phyloP scores from a whole-genome alignment of 805 yeast species.

The Ogataea thermomethanolica region DNA sequence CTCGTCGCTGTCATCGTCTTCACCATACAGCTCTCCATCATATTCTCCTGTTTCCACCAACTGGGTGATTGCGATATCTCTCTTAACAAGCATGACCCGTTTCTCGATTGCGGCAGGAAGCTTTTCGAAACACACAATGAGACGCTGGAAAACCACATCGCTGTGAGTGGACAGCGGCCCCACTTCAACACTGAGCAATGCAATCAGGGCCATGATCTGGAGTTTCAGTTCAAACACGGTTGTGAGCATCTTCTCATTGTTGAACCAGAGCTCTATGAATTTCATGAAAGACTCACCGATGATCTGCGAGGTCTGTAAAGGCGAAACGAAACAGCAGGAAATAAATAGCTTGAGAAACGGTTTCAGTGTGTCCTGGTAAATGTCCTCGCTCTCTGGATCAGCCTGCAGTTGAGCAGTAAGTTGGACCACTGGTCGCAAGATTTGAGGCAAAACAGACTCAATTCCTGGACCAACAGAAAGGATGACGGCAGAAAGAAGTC shows the following conservation, averaged over 20 bases:
- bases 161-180: conserved; percentile 24
- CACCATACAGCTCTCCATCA: conserved; percentile 21
- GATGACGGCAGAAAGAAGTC: conserved; percentile 12
- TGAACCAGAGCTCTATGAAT: conserved; percentile 47
- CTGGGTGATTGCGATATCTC: conserved; percentile 33
- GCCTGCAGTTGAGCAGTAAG: conserved; percentile 33
- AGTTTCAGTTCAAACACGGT: conserved; percentile 56
- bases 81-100: conserved; percentile 41
- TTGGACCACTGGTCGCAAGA: conserved; percentile 19
- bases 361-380: conserved; percentile 18
- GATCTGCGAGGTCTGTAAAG: conserved; percentile 36
- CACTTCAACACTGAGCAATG: conserved; percentile 38
- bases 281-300: conserved; percentile 36
- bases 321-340: conserved; percentile 38
- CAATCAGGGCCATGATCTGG: conserved; percentile 45
- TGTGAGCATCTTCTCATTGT: conserved; percentile 40
- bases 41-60: conserved; percentile 35
- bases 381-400: conserved; percentile 16
- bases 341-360: conserved; percentile 41
- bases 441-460: conserved; percentile 18
- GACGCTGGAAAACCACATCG: conserved; percentile 30
- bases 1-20: conserved; percentile 25
- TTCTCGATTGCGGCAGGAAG: conserved; percentile 49
- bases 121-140: conserved; percentile 40
- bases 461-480: conserved; percentile 16